Base-by-base conservation (phyloP, 1,139 yeast species). In the Debaryomyces fabryi region DNA sequence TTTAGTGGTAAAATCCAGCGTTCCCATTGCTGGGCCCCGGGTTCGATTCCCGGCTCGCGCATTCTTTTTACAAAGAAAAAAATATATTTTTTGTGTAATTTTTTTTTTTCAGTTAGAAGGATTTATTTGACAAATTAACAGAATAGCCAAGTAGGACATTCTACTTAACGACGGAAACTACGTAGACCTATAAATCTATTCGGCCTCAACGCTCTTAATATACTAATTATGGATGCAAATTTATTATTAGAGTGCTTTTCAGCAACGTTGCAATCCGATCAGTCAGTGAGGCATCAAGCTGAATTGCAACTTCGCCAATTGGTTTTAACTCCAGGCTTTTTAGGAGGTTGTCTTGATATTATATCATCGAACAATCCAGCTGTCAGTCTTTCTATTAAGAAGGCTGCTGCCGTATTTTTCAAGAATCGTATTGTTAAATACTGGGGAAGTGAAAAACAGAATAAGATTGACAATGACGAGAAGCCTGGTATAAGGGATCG, bases 321-420 rank as follows among this genome's bases (percentile, higher is more conserved):
- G 15, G 81, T 84, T 43, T 60, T 60, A 34, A 64, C 76, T 1
- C 81, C 89, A 1, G 97, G 96, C 2, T 93, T 93, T 60, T 72
- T 91, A 42, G 87, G 86, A 9, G 93, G 92, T 1, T 88, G 97
- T 64, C 71, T 93, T 42, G 93, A 89, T 59, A 85, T 93, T 48
- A 78, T 89, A 36, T 56, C 61, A 32, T 53, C 58, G 34, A 61
- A 77, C n/a, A 76, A 79, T 37, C 71, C 69, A 13, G 78, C 76
- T 10, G 83, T 83, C 4, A 74, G 82, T 18, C 73, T 78, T 1
- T 79, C 78, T 29, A 79, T 88, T 41, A 83, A 85, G 55, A 78
- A 84, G 45, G 93, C 96, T 10, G 88, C 96, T 15, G 96, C 96
- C 0, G 86, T 93, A 25, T 92, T 85, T 65, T 83, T 93, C 69